Evolutionary conservation across 345 rosid genomes (phyloP).

Genomic region (Arabis hirsuta): DNA sequence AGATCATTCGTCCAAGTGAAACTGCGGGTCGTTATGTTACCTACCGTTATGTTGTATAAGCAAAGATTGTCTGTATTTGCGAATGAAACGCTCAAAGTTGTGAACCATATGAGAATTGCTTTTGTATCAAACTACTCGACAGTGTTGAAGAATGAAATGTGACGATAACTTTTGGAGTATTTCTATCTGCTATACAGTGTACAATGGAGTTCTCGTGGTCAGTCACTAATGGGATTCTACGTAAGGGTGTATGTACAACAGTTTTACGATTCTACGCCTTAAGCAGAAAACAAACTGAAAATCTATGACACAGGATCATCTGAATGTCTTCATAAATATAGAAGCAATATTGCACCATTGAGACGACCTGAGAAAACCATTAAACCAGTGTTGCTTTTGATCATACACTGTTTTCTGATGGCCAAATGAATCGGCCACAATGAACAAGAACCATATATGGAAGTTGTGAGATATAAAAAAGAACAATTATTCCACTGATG

Average conservation of each 20-base stretch:
- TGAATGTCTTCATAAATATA: too few species aligned
- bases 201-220: neutral
- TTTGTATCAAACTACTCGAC: conserved; percentile 21
- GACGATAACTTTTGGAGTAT: neutral
- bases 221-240: too few species aligned
- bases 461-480: neutral
- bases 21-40: conserved; percentile 77
- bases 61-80: conserved; percentile 9
- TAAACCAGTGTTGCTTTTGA: neutral
- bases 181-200: neutral
- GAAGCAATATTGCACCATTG: neutral
- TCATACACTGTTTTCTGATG: neutral
- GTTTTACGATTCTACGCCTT: too few species aligned
- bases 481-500: conserved; percentile 12
- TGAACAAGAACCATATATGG: conserved; percentile 2
- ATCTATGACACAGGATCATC: too few species aligned
- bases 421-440: neutral
- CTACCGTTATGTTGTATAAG: conserved; percentile 63
- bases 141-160: neutral
- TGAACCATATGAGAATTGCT: conserved; percentile 1
- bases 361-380: neutral
- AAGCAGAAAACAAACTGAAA: too few species aligned
- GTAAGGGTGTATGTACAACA: too few species aligned
- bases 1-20: conserved; percentile 73
- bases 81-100: neutral